Evolutionary conservation across 2,329 filamentous ascomycete species (phyloP), one percentile per base, ranked within the genome.

Genomic region (Aspergillus transmontanensis): DNA sequence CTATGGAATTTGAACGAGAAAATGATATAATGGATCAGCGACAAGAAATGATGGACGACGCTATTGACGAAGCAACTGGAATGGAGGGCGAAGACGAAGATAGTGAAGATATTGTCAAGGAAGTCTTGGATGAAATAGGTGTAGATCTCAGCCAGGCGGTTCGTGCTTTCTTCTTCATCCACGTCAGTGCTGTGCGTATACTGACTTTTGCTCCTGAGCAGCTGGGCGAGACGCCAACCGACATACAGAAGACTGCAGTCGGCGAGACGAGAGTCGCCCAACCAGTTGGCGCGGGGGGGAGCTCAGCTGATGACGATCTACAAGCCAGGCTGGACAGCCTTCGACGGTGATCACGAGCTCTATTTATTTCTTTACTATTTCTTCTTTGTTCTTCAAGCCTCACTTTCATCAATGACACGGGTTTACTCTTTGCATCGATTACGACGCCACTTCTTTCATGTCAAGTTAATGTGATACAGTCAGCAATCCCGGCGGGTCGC

Each of bases 21-120:
- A 99, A 98, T 80, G 95, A 98, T 74, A 94, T 99, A 63, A 99
- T 99, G 95, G 95, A 99, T 72, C 93, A 98, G 80, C 87, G 95
- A 68, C 94, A 98, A 78, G 95, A 98, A 79, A 97, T 99, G 92
- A 98, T 99, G 95, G 94, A 98, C 75, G 95, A 98, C 79, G 94
- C 93, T 23, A 95, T 99, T 64, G 95, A 99, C 76, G 95, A 99
- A 77, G 94, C 94, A 57, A 97, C 95, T 72, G 95, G 96, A 28
- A 84, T 96, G 43, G 88, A 90, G 46, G 75, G 73, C 61, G 89
- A 96, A 65, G 95, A 99, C 74, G 95, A 97, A 72, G 95, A 98
- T 78, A 92, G 94, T 39, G 95, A 99, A 71, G 95, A 99, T 76
- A 92, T 98, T 14, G 93, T 99, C 39, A 96, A 97, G 72, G 93